Evolutionary conservation across 257 asterid species (phyloP).

Genomic region (Ehretia macrophylla): DNA sequence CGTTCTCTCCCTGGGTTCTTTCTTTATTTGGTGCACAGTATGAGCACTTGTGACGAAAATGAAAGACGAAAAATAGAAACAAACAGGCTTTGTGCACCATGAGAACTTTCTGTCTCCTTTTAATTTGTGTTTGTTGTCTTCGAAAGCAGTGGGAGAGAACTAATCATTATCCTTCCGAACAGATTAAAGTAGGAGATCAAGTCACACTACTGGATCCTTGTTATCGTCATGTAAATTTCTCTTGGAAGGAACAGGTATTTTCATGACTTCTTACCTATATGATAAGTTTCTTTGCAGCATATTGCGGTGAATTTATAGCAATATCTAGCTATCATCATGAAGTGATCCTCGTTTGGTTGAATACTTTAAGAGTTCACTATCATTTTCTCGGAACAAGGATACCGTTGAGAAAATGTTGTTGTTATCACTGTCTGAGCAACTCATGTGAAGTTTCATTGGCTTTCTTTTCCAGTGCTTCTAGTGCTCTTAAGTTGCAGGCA

Average conservation of each 20-base stretch:
- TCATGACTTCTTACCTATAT: constrained; percentile 5
- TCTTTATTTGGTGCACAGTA: too few relatives aligned
- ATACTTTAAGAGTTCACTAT: too few relatives aligned
- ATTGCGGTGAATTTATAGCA: not conserved
- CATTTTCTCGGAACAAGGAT: too few relatives aligned
- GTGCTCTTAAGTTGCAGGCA: not conserved
- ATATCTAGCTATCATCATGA: not conserved
- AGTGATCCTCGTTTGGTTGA: too few relatives aligned
- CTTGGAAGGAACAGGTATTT: constrained; percentile 82
- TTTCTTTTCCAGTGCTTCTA: too few relatives aligned
- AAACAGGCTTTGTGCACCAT: too few relatives aligned
- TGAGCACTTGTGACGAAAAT: too few relatives aligned
- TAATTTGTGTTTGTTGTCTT: not conserved
- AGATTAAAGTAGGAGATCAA: constrained; percentile 89
- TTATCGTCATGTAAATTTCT: constrained; percentile 50
- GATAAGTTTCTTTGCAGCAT: not conserved
- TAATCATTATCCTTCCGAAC: constrained; percentile 10
- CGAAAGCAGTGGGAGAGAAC: not conserved
- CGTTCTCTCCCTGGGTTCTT: too few relatives aligned
- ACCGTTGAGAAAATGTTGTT: too few relatives aligned
- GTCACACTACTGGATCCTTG: constrained; percentile 71
- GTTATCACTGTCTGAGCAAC: not conserved
- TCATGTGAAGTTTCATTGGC: not conserved
- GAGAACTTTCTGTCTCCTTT: not conserved
- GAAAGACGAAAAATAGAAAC: too few relatives aligned